These are phyloP conservation scores for Myrmaecium sp. DNA, from an alignment of 2,329 filamentous ascomycete species.

Conservation along the genomic window DNA sequence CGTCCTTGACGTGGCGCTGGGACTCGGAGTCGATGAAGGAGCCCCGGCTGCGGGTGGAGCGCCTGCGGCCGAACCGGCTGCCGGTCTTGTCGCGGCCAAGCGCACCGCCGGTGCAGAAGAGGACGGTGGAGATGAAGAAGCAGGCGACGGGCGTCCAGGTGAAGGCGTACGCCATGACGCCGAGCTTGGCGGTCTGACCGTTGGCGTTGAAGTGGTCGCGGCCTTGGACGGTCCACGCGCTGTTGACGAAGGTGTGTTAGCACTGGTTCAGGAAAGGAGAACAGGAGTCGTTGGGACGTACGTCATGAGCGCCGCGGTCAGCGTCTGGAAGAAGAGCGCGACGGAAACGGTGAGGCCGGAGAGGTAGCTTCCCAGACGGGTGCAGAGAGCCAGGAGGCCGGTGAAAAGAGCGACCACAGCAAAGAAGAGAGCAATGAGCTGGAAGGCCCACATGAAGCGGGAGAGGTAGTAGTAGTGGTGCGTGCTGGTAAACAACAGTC, in stretches of 20 bases:
- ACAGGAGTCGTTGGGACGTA: slow-evolving; percentile 26
- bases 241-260: slow-evolving; percentile 12
- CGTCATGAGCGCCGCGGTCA: slow-evolving; percentile 61
- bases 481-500: slow-evolving; percentile 9
- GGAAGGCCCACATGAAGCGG: slow-evolving; percentile 86
- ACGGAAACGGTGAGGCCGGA: slow-evolving; percentile 39
- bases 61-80: slow-evolving; percentile 32
- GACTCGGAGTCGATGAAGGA: slow-evolving; percentile 39
- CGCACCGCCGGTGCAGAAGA: slow-evolving; percentile 48
- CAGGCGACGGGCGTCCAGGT: slow-evolving; percentile 55
- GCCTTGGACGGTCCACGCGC: slow-evolving; percentile 51
- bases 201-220: slow-evolving; percentile 45
- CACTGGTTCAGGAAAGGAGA: slow-evolving; percentile 1
- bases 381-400: slow-evolving; percentile 52
- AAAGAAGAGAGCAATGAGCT: slow-evolving; percentile 72
- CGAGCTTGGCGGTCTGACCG: slow-evolving; percentile 42
- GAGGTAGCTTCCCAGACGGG: slow-evolving; percentile 52
- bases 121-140: slow-evolving; percentile 46
- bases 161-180: slow-evolving; percentile 56
- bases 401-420: slow-evolving; percentile 48
- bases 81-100: slow-evolving; percentile 26
- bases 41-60: slow-evolving; percentile 30
- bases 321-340: slow-evolving; percentile 51
- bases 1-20: slow-evolving; percentile 50
- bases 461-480: slow-evolving; percentile 68